phyloP scores from a whole-genome alignment of 2,329 filamentous ascomycete genomes.

The Sarocladiaceae sp. region DNA sequence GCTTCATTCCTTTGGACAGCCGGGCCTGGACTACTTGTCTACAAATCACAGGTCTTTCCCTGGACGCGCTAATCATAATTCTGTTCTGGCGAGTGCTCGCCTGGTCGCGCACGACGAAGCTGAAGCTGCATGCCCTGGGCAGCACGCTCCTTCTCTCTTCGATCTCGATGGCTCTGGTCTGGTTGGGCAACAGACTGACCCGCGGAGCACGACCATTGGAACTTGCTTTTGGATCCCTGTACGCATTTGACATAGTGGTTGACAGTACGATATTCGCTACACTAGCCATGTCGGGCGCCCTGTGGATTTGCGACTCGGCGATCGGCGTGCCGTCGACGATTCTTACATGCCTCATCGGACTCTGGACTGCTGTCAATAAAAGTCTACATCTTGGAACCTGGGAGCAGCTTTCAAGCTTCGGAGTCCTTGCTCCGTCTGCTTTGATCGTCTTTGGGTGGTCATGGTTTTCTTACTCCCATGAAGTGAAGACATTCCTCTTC shows the following conservation, averaged over 20 bases:
- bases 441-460: constrained; percentile 34
- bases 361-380: constrained; percentile 28
- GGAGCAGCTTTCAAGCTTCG: constrained; percentile 31
- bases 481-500: constrained; percentile 36
- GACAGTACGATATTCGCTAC: constrained; percentile 40
- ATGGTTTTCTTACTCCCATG: constrained; percentile 36
- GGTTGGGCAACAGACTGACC: constrained; percentile 24
- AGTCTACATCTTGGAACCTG: constrained; percentile 36
- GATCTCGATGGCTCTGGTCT: constrained; percentile 28
- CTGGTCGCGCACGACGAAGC: constrained; percentile 42
- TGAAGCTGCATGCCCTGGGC: constrained; percentile 38
- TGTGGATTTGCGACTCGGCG: constrained; percentile 42
- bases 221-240: constrained; percentile 35
- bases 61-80: constrained; percentile 41
- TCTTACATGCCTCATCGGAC: constrained; percentile 37
- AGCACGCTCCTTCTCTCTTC: constrained; percentile 35
- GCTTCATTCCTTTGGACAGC: constrained; percentile 37
- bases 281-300: constrained; percentile 35
- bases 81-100: constrained; percentile 44
- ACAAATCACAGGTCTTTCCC: constrained; percentile 37
- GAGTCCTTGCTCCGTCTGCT: constrained; percentile 31
- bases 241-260: constrained; percentile 41
- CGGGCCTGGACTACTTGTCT: constrained; percentile 28
- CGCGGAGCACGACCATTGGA: constrained; percentile 15
- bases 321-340: constrained; percentile 35